A percentile compares a stretch with the other conserved stretches of the same genome.
phyloP scores from a whole-genome alignment of 257 asterid species.

The Plantago ovata region DNA sequence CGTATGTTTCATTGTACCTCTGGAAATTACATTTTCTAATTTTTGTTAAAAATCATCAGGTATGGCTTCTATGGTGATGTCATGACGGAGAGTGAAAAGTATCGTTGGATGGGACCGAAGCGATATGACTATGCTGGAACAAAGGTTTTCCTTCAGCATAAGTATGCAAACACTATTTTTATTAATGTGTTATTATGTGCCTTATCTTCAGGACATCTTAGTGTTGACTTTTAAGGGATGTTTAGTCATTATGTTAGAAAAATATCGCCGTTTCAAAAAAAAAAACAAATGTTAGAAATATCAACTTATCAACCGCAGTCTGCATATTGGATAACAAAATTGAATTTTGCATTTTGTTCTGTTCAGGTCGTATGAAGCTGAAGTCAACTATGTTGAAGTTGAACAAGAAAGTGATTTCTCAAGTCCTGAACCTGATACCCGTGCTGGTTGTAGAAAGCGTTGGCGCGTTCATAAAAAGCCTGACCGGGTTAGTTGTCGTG shows the following conservation, averaged over 20 bases:
- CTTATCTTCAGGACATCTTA: neutral
- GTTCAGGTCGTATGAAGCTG: constrained; percentile 86
- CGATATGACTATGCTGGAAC: constrained; percentile 96
- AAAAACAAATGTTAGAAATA: too few relatives aligned
- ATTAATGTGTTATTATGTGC: neutral
- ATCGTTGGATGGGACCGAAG: constrained; percentile 98
- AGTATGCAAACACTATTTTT: constrained; percentile 38
- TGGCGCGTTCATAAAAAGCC: constrained; percentile 43
- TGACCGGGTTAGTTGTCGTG: constrained; percentile 49
- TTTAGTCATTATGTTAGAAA: neutral
- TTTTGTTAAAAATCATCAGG: constrained; percentile 37
- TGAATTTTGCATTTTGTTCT: neutral
- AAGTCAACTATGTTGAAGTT: constrained; percentile 72
- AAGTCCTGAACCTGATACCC: constrained; percentile 34
- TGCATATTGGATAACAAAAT: neutral
- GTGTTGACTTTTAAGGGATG: neutral
- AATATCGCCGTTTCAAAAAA: too few relatives aligned
- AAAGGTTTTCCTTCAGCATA: constrained; percentile 95
- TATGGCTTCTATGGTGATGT: constrained; percentile 99
- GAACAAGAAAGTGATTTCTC: constrained; percentile 42
- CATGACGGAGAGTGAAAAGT: constrained; percentile 89
- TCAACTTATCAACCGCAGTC: neutral
- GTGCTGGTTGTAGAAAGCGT: constrained; percentile 30
- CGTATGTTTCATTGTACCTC: constrained; percentile 16
- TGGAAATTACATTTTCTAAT: constrained; percentile 10